These are phyloP conservation scores for Arthrobotrys sinensis DNA, from an alignment of 2,329 filamentous ascomycete species.

Conservation along the genomic window DNA sequence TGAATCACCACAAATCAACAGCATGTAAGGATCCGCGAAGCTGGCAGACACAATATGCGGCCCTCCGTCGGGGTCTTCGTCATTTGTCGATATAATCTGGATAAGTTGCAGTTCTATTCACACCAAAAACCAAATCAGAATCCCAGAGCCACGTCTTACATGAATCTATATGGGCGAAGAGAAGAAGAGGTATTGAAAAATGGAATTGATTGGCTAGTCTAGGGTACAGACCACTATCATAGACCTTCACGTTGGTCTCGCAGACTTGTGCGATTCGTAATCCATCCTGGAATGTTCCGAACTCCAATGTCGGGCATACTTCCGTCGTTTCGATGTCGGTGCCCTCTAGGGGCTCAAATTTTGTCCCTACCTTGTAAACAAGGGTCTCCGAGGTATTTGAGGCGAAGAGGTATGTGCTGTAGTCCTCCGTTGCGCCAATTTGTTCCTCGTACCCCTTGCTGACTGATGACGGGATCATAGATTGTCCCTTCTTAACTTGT, in stretches of 20 bases:
- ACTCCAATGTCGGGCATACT: conserved; percentile 79
- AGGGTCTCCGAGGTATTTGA: conserved; percentile 73
- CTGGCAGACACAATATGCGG: conserved; percentile 83
- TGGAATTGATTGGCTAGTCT: conserved; percentile 61
- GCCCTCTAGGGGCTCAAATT: conserved; percentile 81
- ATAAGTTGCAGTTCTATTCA: conserved; percentile 82
- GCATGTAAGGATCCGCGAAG: conserved; percentile 87
- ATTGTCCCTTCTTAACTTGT: conserved; percentile 71
- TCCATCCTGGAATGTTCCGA: conserved; percentile 84
- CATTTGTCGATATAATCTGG: conserved; percentile 92
- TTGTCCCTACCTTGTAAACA: conserved; percentile 75
- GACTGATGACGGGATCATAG: conserved; percentile 60
- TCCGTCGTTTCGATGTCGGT: conserved; percentile 92
- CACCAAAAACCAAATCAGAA: conserved; percentile 63
- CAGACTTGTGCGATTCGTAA: conserved; percentile 89
- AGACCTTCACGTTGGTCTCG: conserved; percentile 87
- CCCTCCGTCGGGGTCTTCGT: conserved; percentile 88
- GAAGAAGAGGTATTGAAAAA: conserved; percentile 45
- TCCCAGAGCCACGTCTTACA: conserved; percentile 65
- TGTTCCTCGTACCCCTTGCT: conserved; percentile 62
- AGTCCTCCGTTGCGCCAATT: conserved; percentile 72
- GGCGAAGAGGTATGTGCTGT: conserved; percentile 86
- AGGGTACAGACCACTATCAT: conserved; percentile 81
- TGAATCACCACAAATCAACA: conserved; percentile 86
- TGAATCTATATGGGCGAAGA: conserved; percentile 49